Conservation (phyloP, 352 stramenopile species). For the Globisporangium echinulatum region DNA sequence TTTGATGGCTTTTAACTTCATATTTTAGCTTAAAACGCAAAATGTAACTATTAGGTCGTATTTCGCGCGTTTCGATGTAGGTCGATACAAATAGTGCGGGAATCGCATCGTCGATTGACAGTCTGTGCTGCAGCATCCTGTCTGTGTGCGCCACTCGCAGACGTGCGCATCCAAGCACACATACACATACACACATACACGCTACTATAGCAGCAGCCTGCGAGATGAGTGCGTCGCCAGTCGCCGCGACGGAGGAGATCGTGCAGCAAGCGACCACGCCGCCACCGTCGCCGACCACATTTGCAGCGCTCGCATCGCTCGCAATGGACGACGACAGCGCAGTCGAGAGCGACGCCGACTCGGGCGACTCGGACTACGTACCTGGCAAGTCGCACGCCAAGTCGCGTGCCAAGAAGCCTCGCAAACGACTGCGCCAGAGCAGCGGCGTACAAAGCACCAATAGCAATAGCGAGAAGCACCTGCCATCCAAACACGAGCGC, state of each 20-base stretch:
- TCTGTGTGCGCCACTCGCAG: too few relatives aligned
- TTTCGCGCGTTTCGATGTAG: too few relatives aligned
- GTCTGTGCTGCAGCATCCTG: too few relatives aligned
- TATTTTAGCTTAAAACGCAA: too few relatives aligned
- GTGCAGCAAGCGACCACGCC: conserved; percentile 4
- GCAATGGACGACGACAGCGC: background rate
- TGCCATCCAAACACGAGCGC: background rate
- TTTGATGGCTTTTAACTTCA: too few relatives aligned
- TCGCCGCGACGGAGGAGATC: background rate
- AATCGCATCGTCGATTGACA: too few relatives aligned
- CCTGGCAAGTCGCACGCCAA: conserved; percentile 2
- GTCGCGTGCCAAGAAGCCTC: background rate
- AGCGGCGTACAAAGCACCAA: background rate
- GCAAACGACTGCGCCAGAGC: conserved; percentile 9
- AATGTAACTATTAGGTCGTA: too few relatives aligned
- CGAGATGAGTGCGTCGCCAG: too few relatives aligned
- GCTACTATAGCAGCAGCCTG: too few relatives aligned
- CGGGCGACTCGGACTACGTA: conserved; percentile 10
- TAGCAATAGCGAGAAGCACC: background rate
- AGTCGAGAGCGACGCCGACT: conserved; percentile 4
- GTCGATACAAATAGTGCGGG: too few relatives aligned
- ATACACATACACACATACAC: too few relatives aligned
- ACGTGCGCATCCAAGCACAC: too few relatives aligned
- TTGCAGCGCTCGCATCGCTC: background rate
- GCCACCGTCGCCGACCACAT: conserved; percentile 8